Conservation (phyloP, 176 grass and related monocot genomes). For the Aegilops longissima region DNA sequence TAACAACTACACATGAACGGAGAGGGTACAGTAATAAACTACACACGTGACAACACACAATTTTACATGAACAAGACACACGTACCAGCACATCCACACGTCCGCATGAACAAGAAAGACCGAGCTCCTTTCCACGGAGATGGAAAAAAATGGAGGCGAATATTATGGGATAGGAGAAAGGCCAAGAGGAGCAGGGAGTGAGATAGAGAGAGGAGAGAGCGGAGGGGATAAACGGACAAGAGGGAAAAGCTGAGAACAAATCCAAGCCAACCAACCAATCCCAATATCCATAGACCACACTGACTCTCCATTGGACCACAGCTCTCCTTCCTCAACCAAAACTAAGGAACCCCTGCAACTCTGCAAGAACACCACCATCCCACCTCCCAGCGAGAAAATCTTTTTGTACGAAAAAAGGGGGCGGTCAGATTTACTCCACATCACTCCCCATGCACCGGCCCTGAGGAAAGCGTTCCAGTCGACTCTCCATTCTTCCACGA, state of each 20-base stretch:
- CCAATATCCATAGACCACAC: conserved; percentile 32
- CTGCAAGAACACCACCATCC: conserved; percentile 31
- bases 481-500: conserved; percentile 30
- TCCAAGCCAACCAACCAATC: conserved; percentile 57
- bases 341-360: conserved; percentile 15
- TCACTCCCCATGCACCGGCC: conserved; percentile 23
- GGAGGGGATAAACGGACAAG: conserved; percentile 45
- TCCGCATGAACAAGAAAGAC: no score
- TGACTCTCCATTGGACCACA: conserved; percentile 43
- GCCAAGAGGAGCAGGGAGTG: not conserved
- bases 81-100: no score
- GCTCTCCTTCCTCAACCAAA: conserved; percentile 8
- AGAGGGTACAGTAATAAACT: no score
- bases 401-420: not conserved
- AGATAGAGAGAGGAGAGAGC: not conserved
- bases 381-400: not conserved
- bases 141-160: conserved; percentile 26
- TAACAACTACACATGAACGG: no score
- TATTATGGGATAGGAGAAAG: conserved; percentile 40
- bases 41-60: no score
- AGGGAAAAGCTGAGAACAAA: conserved; percentile 43
- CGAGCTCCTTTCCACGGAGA: conserved; percentile 18
- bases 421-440: conserved; percentile 16
- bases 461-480: conserved; percentile 24
- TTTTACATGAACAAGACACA: no score